A percentile compares a stretch with the other conserved stretches of the same genome.
These are phyloP conservation scores for Astragalus glycyphyllos DNA, from an alignment of 306 rosid genomes.

Conservation along the genomic window DNA sequence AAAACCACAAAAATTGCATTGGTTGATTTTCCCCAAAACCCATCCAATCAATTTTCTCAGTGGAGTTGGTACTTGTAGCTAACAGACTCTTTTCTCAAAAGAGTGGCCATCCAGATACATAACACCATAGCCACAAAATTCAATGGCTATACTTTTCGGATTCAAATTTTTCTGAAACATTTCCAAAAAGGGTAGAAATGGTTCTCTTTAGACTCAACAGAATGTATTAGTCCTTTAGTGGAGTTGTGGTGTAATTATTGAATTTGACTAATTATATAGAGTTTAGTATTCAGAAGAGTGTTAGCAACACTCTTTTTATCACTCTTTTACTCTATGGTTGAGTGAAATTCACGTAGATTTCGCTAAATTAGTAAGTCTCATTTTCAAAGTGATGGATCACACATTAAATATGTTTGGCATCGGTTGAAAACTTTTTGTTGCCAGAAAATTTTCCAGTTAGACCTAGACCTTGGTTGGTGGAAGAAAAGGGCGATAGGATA, in stretches of 20 bases:
- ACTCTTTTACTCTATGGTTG: no score
- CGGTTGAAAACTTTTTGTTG: no score
- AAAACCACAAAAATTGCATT: no score
- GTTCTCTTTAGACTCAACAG: background rate
- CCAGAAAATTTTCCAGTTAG: background rate
- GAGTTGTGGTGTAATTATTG: background rate
- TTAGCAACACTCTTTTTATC: no score
- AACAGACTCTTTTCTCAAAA: conserved; percentile 2
- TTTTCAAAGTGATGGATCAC: no score
- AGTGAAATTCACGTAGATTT: no score
- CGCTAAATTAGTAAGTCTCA: no score
- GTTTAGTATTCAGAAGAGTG: no score
- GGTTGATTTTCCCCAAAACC: no score
- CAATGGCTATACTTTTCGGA: background rate
- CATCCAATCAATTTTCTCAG: background rate
- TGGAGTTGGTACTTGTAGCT: background rate
- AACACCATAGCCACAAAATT: conserved; percentile 7
- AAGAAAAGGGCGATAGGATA: conserved; percentile 12
- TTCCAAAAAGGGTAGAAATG: conserved; percentile 2
- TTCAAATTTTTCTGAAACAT: background rate
- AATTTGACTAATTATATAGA: conserved; percentile 6
- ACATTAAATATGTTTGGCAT: no score
- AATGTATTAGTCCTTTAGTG: background rate
- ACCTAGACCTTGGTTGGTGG: conserved; percentile 13
- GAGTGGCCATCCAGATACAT: conserved; percentile 12